These are phyloP conservation scores for Mangifera indica DNA, from an alignment of 345 rosid species.

Conservation along the genomic window DNA sequence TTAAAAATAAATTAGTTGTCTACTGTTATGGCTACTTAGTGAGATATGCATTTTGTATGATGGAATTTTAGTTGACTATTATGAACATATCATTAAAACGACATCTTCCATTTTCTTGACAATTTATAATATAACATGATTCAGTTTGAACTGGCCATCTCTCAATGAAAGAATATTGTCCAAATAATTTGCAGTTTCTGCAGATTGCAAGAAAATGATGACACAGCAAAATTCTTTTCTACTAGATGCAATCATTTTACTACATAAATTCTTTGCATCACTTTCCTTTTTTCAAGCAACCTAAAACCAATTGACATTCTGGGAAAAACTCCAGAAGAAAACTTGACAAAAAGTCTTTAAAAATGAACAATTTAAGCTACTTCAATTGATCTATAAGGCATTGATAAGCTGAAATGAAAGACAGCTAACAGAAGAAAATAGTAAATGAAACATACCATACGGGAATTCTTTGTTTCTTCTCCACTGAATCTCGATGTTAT, in stretches of 20 bases:
- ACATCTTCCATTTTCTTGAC: not conserved
- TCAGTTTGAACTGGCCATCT: constrained; percentile 12
- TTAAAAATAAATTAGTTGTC: not conserved
- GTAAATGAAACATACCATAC: constrained; percentile 40
- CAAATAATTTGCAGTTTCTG: not conserved
- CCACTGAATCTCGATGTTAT: constrained; percentile 96
- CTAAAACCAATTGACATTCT: not conserved
- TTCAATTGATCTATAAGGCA: not conserved
- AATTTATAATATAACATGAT: not conserved
- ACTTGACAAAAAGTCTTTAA: not conserved
- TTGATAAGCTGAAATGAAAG: not conserved
- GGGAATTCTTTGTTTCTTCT: constrained; percentile 83
- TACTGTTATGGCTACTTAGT: not conserved
- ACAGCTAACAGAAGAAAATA: not conserved
- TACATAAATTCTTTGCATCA: constrained; percentile 1
- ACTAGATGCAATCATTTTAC: not conserved
- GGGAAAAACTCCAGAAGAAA: not conserved
- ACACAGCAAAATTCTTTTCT: not conserved
- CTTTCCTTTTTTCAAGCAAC: not conserved
- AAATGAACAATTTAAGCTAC: not conserved
- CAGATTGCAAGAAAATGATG: not conserved
- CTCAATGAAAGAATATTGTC: constrained; percentile 1
- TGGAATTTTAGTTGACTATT: not conserved
- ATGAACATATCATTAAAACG: not conserved
- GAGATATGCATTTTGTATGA: not conserved